Percentiles rank a stretch among this genome's conserved stretches.
phyloP scores from a whole-genome alignment of 106 monocot species.

The Allium sativum region DNA sequence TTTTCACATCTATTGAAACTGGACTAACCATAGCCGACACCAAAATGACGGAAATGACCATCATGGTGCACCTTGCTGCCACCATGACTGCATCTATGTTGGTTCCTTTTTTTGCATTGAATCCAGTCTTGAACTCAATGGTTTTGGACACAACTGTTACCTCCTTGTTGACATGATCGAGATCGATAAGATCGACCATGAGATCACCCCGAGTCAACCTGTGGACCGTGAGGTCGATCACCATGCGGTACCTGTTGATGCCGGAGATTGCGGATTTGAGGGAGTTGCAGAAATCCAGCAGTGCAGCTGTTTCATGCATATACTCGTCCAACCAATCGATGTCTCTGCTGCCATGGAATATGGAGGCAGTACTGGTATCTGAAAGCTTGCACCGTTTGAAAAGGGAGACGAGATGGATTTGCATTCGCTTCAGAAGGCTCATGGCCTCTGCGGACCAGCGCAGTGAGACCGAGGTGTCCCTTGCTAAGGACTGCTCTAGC shows the following conservation, averaged over 20 bases:
- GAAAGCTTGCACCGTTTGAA: constrained; percentile 24
- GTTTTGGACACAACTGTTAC: neutral
- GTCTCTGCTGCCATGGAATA: constrained; percentile 10
- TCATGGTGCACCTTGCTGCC: constrained; percentile 29
- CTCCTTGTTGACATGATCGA: neutral
- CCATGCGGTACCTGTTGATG: constrained; percentile 31
- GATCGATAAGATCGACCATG: neutral
- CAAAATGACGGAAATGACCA: constrained; percentile 23
- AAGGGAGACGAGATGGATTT: constrained; percentile 23
- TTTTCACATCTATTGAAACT: constrained; percentile 9
- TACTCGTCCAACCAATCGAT: constrained; percentile 46
- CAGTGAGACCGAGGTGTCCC: constrained; percentile 26
- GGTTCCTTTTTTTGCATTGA: constrained; percentile 8
- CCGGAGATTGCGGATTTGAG: constrained; percentile 28
- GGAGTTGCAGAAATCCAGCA: constrained; percentile 54
- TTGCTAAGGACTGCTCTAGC: constrained; percentile 23
- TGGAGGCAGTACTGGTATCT: neutral
- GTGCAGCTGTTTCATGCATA: constrained; percentile 38
- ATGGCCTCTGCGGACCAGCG: constrained; percentile 37
- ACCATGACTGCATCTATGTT: constrained; percentile 23
- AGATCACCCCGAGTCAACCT: neutral
- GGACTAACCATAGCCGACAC: constrained; percentile 27
- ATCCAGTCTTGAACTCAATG: neutral
- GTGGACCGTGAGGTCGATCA: constrained; percentile 13
- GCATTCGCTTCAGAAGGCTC: constrained; percentile 44